phyloP scores from a whole-genome alignment of 2,329 filamentous ascomycete genomes.

The Trichoderma endophyticum region DNA sequence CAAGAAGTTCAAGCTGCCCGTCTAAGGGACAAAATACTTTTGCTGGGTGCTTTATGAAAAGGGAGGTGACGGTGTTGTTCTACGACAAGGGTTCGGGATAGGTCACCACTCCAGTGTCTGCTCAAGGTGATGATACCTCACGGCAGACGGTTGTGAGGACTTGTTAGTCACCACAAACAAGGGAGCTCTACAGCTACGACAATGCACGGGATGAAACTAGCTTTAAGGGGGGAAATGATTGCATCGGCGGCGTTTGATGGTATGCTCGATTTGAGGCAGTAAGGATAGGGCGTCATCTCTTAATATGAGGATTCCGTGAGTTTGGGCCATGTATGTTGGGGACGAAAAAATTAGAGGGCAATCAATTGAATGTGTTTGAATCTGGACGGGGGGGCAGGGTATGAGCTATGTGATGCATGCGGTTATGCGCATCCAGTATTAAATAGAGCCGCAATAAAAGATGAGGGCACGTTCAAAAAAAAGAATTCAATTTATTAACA shows the following conservation, averaged over 20 bases:
- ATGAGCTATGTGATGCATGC: not conserved
- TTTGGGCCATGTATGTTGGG: slow-evolving; percentile 23
- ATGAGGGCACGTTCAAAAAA: not conserved
- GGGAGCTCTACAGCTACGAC: not conserved
- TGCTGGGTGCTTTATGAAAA: not conserved
- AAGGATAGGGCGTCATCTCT: slow-evolving; percentile 30
- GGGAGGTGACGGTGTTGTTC: no score
- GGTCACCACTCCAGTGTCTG: not conserved
- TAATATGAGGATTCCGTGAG: slow-evolving; percentile 26
- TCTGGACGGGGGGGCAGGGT: not conserved
- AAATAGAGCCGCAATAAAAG: not conserved
- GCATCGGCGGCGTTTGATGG: slow-evolving; percentile 34
- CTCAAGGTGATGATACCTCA: not conserved
- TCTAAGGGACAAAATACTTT: slow-evolving; percentile 47
- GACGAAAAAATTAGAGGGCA: slow-evolving; percentile 25
- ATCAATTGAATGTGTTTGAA: slow-evolving; percentile 15
- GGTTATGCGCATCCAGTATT: not conserved
- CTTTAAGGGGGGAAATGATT: slow-evolving; percentile 11
- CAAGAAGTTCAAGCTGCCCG: slow-evolving; percentile 82
- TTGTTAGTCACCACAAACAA: not conserved
- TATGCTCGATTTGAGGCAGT: slow-evolving; percentile 26
- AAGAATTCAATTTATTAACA: not conserved
- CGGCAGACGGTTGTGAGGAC: not conserved
- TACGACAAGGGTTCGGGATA: not conserved
- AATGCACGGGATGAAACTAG: not conserved